These are phyloP conservation scores for Triangularia setosa DNA, from an alignment of 2,329 filamentous ascomycete genomes.

Conservation along the genomic window DNA sequence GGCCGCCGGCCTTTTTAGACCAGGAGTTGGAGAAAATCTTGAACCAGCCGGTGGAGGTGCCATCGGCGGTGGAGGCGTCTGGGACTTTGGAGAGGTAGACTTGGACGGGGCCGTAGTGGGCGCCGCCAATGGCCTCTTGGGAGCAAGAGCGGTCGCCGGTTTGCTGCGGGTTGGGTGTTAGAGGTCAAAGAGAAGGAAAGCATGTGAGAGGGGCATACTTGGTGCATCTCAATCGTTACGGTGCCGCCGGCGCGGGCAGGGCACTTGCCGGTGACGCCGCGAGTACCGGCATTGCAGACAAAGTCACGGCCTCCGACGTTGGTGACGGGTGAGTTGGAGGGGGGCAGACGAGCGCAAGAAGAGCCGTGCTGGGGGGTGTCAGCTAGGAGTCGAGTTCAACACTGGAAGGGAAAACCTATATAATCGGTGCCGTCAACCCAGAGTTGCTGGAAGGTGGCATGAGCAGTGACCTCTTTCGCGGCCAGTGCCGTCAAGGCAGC, in stretches of 20 bases:
- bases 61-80: slow-evolving; percentile 42
- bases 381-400: slow-evolving; percentile 10
- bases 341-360: slow-evolving; percentile 46
- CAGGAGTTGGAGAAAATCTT: slow-evolving; percentile 48
- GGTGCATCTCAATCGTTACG: slow-evolving; percentile 58
- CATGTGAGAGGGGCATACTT: slow-evolving; percentile 25
- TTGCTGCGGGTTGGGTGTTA: slow-evolving; percentile 30
- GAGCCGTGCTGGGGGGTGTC: slow-evolving; percentile 33
- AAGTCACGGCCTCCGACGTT: slow-evolving; percentile 42
- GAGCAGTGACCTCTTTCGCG: slow-evolving; percentile 38
- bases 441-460: slow-evolving; percentile 50
- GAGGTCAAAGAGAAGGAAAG: not conserved
- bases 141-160: slow-evolving; percentile 40
- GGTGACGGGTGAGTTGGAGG: slow-evolving; percentile 49
- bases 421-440: slow-evolving; percentile 44
- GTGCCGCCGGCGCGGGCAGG: slow-evolving; percentile 44
- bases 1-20: slow-evolving; percentile 31
- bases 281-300: slow-evolving; percentile 42
- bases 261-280: slow-evolving; percentile 40
- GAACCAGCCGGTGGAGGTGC: slow-evolving; percentile 43
- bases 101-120: slow-evolving; percentile 49
- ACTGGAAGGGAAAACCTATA: slow-evolving; percentile 29
- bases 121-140: slow-evolving; percentile 49
- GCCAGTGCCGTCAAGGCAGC: slow-evolving; percentile 32
- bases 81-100: slow-evolving; percentile 46